Evolutionary conservation across 495 filamentous ascomycete genomes (phyloP), one percentile per base, ranked within the genome.

Genomic region (Apodospora peruviana): DNA sequence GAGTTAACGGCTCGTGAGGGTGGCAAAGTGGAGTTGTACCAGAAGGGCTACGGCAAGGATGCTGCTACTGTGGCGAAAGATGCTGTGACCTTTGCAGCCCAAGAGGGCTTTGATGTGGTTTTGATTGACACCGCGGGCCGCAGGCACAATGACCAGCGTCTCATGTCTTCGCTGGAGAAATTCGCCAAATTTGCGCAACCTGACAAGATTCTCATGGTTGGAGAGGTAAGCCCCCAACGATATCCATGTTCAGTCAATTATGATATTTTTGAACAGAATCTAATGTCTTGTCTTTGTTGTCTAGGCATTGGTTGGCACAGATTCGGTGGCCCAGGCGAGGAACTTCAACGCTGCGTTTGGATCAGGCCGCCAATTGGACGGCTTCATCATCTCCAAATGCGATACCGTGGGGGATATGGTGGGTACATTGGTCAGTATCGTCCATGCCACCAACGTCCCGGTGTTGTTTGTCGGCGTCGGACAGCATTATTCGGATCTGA

Each of bases 321-420:
- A 98, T 65, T 88, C 86, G 17, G 94, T 98, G 34, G 86, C 87
- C 50, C 93, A 98, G 73, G 93, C 94, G 5, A 75, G 91, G 45
- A 95, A 95, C 59, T 98, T 98, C 74, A 96, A 96, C 60, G 79
- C 82, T 20, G 86, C 87, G 2, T 98, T 98, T 72, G 93, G 91
- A 5, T 73, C 78, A 2, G 87, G 81, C 23, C 77, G 90, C 53
- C 80, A 81, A 42, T 64, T 94, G 40, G 93, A 98, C 66, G 93
- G 93, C 2, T 98, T 98, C 60, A 95, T 98, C 57, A 96, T 98
- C 59, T 91, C 85, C 50, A 98, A 98, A 63, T 98, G 93, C 66
- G 93, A 98, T 69, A 98, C 93, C 1, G 93, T 97, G 37, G 93
- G 93, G 21, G 91, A 97, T 70, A 98, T 97, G 93, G 89, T 96